Base-by-base conservation (phyloP, 1,139 yeast species). In the Lodderomyces elongisporus region DNA sequence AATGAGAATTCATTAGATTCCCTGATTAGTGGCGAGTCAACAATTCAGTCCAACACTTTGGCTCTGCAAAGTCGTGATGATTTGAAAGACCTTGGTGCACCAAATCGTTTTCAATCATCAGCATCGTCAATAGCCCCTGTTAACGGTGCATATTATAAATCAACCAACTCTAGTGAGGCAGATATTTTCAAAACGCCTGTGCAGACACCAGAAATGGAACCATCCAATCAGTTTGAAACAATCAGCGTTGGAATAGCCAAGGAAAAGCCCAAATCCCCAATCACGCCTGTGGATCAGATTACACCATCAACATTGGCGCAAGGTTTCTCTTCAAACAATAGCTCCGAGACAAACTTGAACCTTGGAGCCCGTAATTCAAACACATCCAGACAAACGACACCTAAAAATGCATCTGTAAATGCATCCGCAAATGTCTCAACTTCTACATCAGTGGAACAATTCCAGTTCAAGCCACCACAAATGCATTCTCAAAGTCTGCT, bases 371-470 rank as follows among this genome's bases (percentile, higher is more conserved):
- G n/a, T n/a, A 20, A 7, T 20, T 20, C 22, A 20, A 10, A 10
- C 9, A 8, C 22, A 7, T 7, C 22, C 10, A 8, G 10, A 8
- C 22, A 7, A 20, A 20, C 22, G 9, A 30, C 30, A 18, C 32
- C 30, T 20, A 31, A 31, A 25, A 33, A 30, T 29, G 35, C 36
- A 16, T n/a, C 12, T 24, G 14, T 7, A 24, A 24, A 10, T 7
- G 10, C 22, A 20, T 20, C 22, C 10, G 22, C 22, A 7, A 20
- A 20, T 10, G 7, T 8, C 10, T 20, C 22, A 20, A 7, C 7
- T 7, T 20, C 22, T 8, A 20, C 22, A 7, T 8, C 22, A 7
- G 10, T 28, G 24, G 25, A 17, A 32, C 15, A 32, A 37, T 22
- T 28, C 25, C 27, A 30, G 27, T 9, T 34, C 30, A 33, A 32